Evolutionary conservation across 2,329 filamentous ascomycete species (phyloP).

Genomic region (Nigrospora sphaerica): DNA sequence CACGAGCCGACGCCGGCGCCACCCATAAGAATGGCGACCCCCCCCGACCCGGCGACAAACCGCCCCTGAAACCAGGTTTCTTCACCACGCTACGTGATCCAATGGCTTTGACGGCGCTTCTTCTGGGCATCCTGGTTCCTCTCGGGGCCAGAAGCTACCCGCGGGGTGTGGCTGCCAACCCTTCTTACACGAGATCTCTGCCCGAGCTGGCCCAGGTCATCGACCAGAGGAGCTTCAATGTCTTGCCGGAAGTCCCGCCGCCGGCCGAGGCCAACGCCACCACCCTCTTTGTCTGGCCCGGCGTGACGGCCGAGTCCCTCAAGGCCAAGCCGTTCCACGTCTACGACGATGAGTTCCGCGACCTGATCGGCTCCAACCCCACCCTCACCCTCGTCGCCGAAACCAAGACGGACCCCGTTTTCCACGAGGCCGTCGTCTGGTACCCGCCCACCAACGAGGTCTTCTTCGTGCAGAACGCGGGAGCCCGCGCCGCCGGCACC

Average conservation of each 20-base stretch:
- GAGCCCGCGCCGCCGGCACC: constrained; percentile 37
- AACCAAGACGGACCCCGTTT: constrained; percentile 36
- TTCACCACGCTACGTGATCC: background rate
- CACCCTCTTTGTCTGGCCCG: constrained; percentile 36
- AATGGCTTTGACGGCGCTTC: constrained; percentile 5
- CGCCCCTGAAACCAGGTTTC: background rate
- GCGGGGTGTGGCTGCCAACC: background rate
- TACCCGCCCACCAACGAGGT: constrained; percentile 41
- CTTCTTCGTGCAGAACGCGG: constrained; percentile 48
- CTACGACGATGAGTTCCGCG: constrained; percentile 43
- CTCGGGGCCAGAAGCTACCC: constrained; percentile 1
- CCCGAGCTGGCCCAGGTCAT: constrained; percentile 33
- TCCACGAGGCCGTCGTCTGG: constrained; percentile 51
- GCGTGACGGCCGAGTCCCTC: constrained; percentile 28
- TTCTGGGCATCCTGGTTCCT: constrained; percentile 3
- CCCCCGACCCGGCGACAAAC: too few species aligned
- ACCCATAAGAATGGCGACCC: too few species aligned
- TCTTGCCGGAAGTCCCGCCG: constrained; percentile 28
- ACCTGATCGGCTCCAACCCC: constrained; percentile 40
- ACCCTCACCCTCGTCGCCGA: constrained; percentile 41
- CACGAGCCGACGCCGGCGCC: too few species aligned
- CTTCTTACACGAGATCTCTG: constrained; percentile 23
- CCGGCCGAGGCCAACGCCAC: constrained; percentile 27
- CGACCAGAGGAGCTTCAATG: constrained; percentile 36
- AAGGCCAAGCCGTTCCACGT: constrained; percentile 33